Evolutionary conservation across 2,329 filamentous ascomycete genomes (phyloP).

Genomic region (Escovopsis sp.): DNA sequence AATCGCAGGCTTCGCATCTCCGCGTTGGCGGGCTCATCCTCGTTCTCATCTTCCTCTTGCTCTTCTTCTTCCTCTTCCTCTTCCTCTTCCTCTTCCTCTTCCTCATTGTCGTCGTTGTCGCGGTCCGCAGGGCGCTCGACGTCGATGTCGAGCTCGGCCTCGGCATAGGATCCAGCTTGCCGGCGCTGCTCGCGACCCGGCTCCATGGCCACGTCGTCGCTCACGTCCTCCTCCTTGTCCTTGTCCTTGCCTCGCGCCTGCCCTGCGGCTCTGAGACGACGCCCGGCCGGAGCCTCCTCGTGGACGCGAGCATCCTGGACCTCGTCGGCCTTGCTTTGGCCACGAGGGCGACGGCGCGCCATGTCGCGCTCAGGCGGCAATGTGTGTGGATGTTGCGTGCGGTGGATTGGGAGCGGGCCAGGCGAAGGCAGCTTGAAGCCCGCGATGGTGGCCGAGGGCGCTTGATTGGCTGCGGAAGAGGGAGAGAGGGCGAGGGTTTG

Average conservation of each 20-base stretch:
- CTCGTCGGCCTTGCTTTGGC: slow-evolving; percentile 15
- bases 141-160: slow-evolving; percentile 6
- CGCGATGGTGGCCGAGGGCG: slow-evolving; percentile 1
- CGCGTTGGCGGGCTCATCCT: slow-evolving; percentile 11
- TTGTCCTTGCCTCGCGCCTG: too few relatives aligned
- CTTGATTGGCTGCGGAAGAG: slow-evolving; percentile 6
- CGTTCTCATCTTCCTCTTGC: slow-evolving; percentile 1
- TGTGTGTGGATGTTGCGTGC: slow-evolving; percentile 1
- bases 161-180: slow-evolving; percentile 1
- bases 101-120: slow-evolving; percentile 2
- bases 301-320: slow-evolving; percentile 12
- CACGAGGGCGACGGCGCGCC: slow-evolving; percentile 22
- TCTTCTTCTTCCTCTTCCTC: slow-evolving; percentile 5
- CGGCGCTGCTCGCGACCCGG: slow-evolving; percentile 8
- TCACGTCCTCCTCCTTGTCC: too few relatives aligned
- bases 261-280: background rate
- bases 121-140: background rate
- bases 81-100: slow-evolving; percentile 6
- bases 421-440: slow-evolving; percentile 2
- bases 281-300: slow-evolving; percentile 2
- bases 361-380: slow-evolving; percentile 13
- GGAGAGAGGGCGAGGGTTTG: slow-evolving; percentile 8
- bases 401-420: background rate
- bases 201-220: too few relatives aligned
- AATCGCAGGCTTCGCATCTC: slow-evolving; percentile 46